These are phyloP conservation scores for Fistulifera pelliculosa DNA, from an alignment of 108 stramenopile species.

Conservation along the genomic window DNA sequence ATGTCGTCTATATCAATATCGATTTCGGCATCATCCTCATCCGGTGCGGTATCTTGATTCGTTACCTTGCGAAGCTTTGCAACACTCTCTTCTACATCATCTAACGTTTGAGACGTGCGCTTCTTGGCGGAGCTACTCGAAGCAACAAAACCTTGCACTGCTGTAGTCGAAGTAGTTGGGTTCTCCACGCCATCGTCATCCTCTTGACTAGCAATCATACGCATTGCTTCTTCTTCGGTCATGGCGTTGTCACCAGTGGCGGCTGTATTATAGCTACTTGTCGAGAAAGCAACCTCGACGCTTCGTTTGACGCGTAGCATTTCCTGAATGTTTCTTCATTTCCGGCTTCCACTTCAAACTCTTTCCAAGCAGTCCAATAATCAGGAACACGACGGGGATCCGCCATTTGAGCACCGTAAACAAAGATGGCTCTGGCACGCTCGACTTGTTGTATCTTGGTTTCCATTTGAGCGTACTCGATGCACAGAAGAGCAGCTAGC, in stretches of 20 bases:
- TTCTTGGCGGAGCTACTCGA: conserved; percentile 21
- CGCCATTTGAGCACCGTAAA: conserved; percentile 93
- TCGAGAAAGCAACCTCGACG: conserved; percentile 87
- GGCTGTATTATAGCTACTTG: conserved; percentile 89
- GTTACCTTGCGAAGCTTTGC: conserved; percentile 64
- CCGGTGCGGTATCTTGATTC: conserved; percentile 4
- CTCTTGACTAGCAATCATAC: conserved; percentile 72
- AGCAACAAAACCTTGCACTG: conserved; percentile 41
- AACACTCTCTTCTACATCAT: conserved; percentile 82
- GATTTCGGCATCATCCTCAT: conserved; percentile 58
- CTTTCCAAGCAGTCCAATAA: conserved; percentile 95
- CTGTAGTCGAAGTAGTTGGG: conserved; percentile 13
- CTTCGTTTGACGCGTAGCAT: conserved; percentile 92
- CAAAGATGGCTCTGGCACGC: conserved; percentile 83
- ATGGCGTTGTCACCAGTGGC: conserved; percentile 60
- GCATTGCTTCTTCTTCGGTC: conserved; percentile 77
- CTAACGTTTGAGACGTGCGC: conserved; percentile 59
- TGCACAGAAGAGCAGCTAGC: conserved; percentile 72
- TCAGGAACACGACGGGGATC: conserved; percentile 82
- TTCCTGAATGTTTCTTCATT: conserved; percentile 98
- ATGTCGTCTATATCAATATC: conserved; percentile 65
- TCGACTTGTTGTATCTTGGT: conserved; percentile 89
- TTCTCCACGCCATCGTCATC: conserved; percentile 45
- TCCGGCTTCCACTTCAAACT: conserved; percentile 95
- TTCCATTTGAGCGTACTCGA: conserved; percentile 92